These are phyloP conservation scores for Penicillium lagena DNA, from an alignment of 495 filamentous ascomycete genomes.

Conservation along the genomic window DNA sequence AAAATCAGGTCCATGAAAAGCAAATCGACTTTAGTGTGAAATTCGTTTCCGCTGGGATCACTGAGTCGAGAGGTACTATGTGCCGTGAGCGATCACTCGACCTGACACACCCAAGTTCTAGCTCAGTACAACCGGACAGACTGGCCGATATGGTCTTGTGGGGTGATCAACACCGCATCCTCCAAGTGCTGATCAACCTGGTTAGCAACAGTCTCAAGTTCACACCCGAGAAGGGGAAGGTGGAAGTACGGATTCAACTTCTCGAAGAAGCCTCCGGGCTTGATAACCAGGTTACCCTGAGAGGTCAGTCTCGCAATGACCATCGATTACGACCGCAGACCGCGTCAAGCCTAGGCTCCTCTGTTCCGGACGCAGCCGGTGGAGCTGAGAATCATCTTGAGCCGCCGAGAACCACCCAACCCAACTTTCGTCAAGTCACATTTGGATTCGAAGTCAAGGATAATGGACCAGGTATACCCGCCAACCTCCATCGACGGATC, in stretches of 20 bases:
- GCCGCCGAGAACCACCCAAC: conserved; percentile 41
- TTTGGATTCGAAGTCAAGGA: conserved; percentile 90
- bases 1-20: conserved; percentile 78
- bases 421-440: conserved; percentile 47
- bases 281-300: not conserved
- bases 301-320: conserved; percentile 2
- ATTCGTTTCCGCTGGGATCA: conserved; percentile 35
- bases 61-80: conserved; percentile 29
- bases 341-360: conserved; percentile 3
- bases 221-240: conserved; percentile 69
- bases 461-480: conserved; percentile 84
- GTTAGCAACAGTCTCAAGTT: conserved; percentile 93
- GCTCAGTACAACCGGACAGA: conserved; percentile 54
- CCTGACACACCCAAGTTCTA: conserved; percentile 40
- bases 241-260: conserved; percentile 69
- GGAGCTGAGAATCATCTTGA: conserved; percentile 5
- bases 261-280: conserved; percentile 31
- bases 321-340: conserved; percentile 7
- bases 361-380: not conserved
- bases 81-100: conserved; percentile 29
- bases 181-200: conserved; percentile 88
- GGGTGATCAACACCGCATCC: conserved; percentile 85
- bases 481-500: conserved; percentile 65
- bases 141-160: conserved; percentile 72
- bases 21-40: conserved; percentile 64